phyloP scores from a whole-genome alignment of 2,329 filamentous ascomycete species.

The Fusarium pseudoanthophilum region DNA sequence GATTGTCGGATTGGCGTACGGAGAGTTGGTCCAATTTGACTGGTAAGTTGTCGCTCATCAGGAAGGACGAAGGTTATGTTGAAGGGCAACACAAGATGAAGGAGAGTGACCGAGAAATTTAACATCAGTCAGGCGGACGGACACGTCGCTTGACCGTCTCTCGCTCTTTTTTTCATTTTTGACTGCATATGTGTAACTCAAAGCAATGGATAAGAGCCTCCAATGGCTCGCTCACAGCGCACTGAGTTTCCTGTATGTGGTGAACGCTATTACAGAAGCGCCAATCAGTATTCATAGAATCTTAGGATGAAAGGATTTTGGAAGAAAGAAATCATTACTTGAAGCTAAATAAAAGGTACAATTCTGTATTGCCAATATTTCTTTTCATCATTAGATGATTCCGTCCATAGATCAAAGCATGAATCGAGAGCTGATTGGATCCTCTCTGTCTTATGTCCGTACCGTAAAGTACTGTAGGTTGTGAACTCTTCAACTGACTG shows the following conservation, averaged over 20 bases:
- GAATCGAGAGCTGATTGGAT: not conserved
- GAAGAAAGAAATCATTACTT: not conserved
- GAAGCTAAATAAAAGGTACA: not conserved
- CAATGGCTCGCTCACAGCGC: not conserved
- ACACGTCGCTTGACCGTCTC: slow-evolving; percentile 6
- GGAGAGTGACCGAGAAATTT: not conserved
- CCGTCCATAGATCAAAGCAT: not conserved
- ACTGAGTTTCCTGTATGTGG: not conserved
- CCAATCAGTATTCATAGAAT: not conserved
- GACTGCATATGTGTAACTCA: slow-evolving; percentile 10
- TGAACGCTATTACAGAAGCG: not conserved
- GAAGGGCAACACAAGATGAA: slow-evolving; percentile 8
- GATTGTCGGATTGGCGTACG: slow-evolving; percentile 17
- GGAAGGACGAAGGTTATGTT: slow-evolving; percentile 5
- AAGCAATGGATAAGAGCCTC: not conserved
- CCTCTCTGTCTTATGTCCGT: not conserved
- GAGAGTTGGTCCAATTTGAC: not conserved
- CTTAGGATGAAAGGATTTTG: no score
- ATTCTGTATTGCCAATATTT: not conserved
- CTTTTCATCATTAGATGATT: not conserved
- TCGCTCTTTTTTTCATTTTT: not conserved
- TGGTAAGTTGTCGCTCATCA: slow-evolving; percentile 4
- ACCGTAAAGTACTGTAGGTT: not conserved
- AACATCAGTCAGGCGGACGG: slow-evolving; percentile 8
- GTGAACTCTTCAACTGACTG: not conserved